A percentile compares a stretch with the other conserved stretches of the same genome.
Evolutionary conservation across 78 protist genomes (phyloP).

Genomic region (Carpediemonas membranifera): DNA sequence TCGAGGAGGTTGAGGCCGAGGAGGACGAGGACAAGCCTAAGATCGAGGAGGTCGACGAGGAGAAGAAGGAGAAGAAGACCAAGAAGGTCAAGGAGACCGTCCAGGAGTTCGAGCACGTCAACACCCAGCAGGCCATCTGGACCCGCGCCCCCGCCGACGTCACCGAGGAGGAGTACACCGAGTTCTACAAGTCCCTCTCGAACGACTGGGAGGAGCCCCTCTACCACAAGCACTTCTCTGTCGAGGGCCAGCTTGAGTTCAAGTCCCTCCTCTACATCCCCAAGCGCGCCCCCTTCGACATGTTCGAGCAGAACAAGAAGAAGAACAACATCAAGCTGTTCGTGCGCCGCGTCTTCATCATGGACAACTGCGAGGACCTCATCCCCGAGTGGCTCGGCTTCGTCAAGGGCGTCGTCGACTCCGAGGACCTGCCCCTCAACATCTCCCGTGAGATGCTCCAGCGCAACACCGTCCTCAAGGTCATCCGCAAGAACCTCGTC

Average conservation of each 20-base stretch:
- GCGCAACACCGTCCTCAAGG: slow-evolving; percentile 92
- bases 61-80: slow-evolving; percentile 41
- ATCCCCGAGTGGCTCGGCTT: slow-evolving; percentile 95
- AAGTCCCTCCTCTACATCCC: slow-evolving; percentile 85
- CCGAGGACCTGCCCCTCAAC: slow-evolving; percentile 98
- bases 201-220: slow-evolving; percentile 61
- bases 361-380: slow-evolving; percentile 96
- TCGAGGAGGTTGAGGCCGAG: slow-evolving; percentile 39
- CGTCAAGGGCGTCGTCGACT: slow-evolving; percentile 95
- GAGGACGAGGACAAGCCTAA: slow-evolving; percentile 26
- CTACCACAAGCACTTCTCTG: slow-evolving; percentile 74
- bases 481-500: slow-evolving; percentile 92
- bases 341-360: slow-evolving; percentile 97
- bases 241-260: slow-evolving; percentile 81
- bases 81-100: slow-evolving; percentile 1
- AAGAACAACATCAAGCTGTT: slow-evolving; percentile 38
- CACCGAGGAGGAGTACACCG: slow-evolving; percentile 69
- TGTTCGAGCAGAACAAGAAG: slow-evolving; percentile 24
- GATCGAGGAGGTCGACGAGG: slow-evolving; percentile 34
- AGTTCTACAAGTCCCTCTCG: slow-evolving; percentile 79
- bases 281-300: slow-evolving; percentile 47
- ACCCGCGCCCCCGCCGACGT: slow-evolving; percentile 60
- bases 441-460: slow-evolving; percentile 99
- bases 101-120: slow-evolving; percentile 67
- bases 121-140: slow-evolving; percentile 92